Percentiles rank a stretch among this genome's conserved stretches.
These are phyloP conservation scores for Melocanna baccifera DNA, from an alignment of 176 grass and related monocot genomes.

Conservation along the genomic window DNA sequence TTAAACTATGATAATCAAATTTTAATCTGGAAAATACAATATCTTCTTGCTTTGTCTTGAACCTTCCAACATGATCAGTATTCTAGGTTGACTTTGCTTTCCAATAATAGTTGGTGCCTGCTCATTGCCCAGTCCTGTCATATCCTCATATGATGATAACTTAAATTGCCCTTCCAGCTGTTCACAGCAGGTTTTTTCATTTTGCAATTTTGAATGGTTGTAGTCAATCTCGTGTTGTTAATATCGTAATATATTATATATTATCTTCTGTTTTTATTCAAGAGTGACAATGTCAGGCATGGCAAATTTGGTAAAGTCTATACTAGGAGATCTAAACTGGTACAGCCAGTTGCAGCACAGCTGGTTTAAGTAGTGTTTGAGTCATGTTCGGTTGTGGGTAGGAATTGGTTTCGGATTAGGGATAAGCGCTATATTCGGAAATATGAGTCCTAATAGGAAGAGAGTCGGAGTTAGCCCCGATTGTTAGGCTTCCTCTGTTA, in stretches of 20 bases:
- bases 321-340: too few species aligned
- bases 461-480: too few species aligned
- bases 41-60: not conserved
- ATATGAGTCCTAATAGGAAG: too few species aligned
- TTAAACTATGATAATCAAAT: conserved; percentile 1
- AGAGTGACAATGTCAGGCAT: too few species aligned
- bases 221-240: not conserved
- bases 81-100: not conserved
- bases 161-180: not conserved
- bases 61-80: not conserved
- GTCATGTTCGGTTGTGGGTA: too few species aligned
- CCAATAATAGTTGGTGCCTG: not conserved
- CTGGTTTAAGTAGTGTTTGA: too few species aligned
- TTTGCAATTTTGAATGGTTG: not conserved
- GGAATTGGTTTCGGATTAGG: too few species aligned
- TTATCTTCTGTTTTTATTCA: not conserved
- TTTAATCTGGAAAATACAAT: not conserved
- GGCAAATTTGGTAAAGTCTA: too few species aligned
- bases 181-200: not conserved
- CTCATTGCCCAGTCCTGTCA: not conserved
- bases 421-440: too few species aligned
- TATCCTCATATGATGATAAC: not conserved
- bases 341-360: too few species aligned
- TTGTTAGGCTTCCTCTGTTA: too few species aligned
- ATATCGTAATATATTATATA: not conserved